Conservation (phyloP, 2,329 filamentous ascomycete genomes). For the Beauveria brongniartii region DNA sequence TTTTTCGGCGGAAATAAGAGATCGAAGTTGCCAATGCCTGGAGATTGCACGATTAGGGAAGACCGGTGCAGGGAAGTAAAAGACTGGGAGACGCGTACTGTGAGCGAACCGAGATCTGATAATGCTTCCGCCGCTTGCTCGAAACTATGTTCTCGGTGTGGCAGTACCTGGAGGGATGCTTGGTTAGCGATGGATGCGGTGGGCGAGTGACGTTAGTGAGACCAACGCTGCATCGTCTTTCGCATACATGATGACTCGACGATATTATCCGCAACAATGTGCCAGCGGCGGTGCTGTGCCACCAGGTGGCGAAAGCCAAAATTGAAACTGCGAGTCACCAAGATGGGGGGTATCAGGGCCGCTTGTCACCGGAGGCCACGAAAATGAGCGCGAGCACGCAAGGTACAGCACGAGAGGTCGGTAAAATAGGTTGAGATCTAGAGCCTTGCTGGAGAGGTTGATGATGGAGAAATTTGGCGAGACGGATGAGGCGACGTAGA, state of each 20-base stretch:
- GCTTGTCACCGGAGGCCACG: neutral
- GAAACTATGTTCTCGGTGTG: slow-evolving; percentile 59
- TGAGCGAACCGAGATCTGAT: slow-evolving; percentile 56
- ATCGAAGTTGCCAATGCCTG: slow-evolving; percentile 83
- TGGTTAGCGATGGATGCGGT: neutral
- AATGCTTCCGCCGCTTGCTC: slow-evolving; percentile 54
- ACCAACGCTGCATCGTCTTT: slow-evolving; percentile 10
- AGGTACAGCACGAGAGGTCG: neutral
- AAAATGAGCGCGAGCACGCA: neutral
- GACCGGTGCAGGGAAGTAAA: too few species aligned
- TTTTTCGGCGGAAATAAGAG: slow-evolving; percentile 76
- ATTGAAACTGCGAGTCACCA: neutral
- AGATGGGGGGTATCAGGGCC: slow-evolving; percentile 7
- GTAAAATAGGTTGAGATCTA: neutral
- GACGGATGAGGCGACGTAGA: neutral
- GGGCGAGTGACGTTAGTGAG: neutral
- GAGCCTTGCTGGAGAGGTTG: neutral
- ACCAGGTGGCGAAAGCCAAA: slow-evolving; percentile 10
- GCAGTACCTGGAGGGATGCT: slow-evolving; percentile 41
- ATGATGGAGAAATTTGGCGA: neutral
- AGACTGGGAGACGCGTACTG: slow-evolving; percentile 39
- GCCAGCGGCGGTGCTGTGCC: slow-evolving; percentile 1
- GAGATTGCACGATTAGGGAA: slow-evolving; percentile 20
- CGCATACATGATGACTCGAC: slow-evolving; percentile 7
- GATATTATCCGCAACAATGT: neutral